These are phyloP conservation scores for Aspergillus sergii DNA, from an alignment of 2,329 filamentous ascomycete species.

Conservation along the genomic window DNA sequence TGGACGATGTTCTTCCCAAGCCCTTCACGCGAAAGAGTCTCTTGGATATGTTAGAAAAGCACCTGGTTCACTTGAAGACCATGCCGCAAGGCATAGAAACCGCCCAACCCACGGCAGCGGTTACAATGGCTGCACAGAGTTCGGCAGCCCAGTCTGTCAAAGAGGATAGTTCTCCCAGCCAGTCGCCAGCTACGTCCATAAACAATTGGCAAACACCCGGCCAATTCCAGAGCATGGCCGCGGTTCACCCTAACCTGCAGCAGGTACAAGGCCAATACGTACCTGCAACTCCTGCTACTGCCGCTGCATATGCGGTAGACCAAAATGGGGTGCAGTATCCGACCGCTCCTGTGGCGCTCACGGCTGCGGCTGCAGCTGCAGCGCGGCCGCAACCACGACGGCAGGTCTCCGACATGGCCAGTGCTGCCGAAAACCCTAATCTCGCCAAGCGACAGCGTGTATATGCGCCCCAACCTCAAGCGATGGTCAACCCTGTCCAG, in stretches of 20 bases:
- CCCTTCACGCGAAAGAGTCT: constrained; percentile 91
- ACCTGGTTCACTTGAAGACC: constrained; percentile 81
- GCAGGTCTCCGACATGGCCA: constrained; percentile 63
- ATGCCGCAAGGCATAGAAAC: constrained; percentile 60
- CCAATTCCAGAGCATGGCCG: constrained; percentile 60
- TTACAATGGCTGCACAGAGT: constrained; percentile 52
- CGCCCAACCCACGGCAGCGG: constrained; percentile 41
- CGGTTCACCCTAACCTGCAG: constrained; percentile 53
- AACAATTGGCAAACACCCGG: constrained; percentile 67
- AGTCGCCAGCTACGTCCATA: constrained; percentile 60
- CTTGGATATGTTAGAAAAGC: constrained; percentile 82
- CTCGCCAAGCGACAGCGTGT: constrained; percentile 63
- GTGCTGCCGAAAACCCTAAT: constrained; percentile 54
- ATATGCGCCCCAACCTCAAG: constrained; percentile 51
- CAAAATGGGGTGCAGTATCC: constrained; percentile 45
- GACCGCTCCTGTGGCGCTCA: constrained; percentile 38
- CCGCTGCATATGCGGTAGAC: constrained; percentile 41
- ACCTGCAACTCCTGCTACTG: constrained; percentile 38
- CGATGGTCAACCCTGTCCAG: constrained; percentile 53
- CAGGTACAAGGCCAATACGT: constrained; percentile 47
- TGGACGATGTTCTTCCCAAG: constrained; percentile 97
- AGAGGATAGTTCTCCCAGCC: constrained; percentile 64
- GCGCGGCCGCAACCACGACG: constrained; percentile 52
- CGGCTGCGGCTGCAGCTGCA: constrained; percentile 29
- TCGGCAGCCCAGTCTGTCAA: constrained; percentile 60